Percentiles rank a stretch among this genome's conserved stretches.
Conservation (phyloP, 331 rosid species). For the Quercus tomentella region DNA sequence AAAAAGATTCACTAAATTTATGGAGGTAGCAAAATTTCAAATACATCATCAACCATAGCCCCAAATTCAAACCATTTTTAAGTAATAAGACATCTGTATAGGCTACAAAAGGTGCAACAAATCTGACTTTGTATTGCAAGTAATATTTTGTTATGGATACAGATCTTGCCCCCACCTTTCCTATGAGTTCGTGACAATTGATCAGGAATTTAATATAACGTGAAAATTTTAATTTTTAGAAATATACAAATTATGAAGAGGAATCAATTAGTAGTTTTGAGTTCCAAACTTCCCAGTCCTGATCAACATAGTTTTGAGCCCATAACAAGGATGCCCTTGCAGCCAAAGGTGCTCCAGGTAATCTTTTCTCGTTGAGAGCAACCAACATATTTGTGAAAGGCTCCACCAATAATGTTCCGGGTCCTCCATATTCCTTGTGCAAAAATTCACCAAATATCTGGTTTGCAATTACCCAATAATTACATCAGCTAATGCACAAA, state of each 20-base stretch:
- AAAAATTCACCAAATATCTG: constrained; percentile 60
- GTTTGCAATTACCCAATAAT: constrained; percentile 13
- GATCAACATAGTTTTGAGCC: constrained; percentile 62
- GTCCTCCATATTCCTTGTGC: constrained; percentile 67
- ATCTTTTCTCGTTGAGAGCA: constrained; percentile 56
- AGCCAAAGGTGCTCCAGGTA: constrained; percentile 74
- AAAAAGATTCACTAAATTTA: constrained; percentile 22
- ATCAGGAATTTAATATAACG: constrained; percentile 16
- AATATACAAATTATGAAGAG: neutral
- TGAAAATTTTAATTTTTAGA: neutral
- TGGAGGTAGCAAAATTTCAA: constrained; percentile 38
- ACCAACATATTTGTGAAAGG: constrained; percentile 78
- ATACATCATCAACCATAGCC: constrained; percentile 33
- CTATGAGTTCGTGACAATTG: constrained; percentile 21
- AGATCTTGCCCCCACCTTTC: constrained; percentile 22
- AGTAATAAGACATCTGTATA: constrained; percentile 45
- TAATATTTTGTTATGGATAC: constrained; percentile 26
- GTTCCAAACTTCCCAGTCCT: constrained; percentile 68
- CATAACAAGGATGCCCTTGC: constrained; percentile 65
- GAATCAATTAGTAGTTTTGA: constrained; percentile 20
- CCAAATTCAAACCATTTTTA: constrained; percentile 32
- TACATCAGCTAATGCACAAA: constrained; percentile 19
- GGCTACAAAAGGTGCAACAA: constrained; percentile 39
- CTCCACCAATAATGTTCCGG: constrained; percentile 76
- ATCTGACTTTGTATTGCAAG: constrained; percentile 23